These are phyloP conservation scores for Bidens hawaiensis DNA, from an alignment of 140 eudicot genomes.

Conservation along the genomic window DNA sequence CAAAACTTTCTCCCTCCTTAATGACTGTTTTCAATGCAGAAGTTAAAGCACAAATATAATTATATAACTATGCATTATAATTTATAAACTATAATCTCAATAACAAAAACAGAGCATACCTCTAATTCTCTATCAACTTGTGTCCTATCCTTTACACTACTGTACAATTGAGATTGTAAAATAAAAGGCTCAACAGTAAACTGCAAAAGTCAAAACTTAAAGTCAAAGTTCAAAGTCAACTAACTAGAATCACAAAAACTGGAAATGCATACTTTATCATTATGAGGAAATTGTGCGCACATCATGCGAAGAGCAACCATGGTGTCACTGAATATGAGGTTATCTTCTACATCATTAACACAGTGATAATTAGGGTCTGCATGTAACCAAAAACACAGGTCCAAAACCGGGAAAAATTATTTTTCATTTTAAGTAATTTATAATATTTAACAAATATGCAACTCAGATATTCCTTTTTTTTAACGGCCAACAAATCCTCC, in stretches of 20 bases:
- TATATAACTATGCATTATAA: no score
- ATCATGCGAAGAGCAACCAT: conserved; percentile 83
- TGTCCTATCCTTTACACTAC: conserved; percentile 90
- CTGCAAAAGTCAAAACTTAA: conserved; percentile 32
- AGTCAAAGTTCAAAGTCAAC: background rate
- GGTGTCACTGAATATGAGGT: conserved; percentile 72
- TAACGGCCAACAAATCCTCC: no score
- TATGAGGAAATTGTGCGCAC: conserved; percentile 84
- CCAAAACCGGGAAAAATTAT: no score
- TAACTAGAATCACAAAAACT: background rate
- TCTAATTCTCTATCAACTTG: conserved; percentile 95
- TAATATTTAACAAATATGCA: no score
- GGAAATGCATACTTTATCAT: conserved; percentile 49
- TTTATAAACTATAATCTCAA: background rate
- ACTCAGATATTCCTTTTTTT: no score
- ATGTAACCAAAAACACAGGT: no score
- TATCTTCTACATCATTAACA: conserved; percentile 43
- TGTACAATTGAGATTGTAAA: conserved; percentile 77
- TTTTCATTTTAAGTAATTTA: no score
- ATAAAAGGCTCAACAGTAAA: conserved; percentile 72
- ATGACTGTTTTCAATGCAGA: conserved; percentile 44
- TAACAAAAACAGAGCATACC: conserved; percentile 39
- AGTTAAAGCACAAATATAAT: conserved; percentile 3
- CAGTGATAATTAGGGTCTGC: no score
- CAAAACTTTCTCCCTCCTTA: conserved; percentile 68